Evolutionary conservation across 805 yeast genomes (phyloP).

Genomic region (Hanseniaspora thailandica): DNA sequence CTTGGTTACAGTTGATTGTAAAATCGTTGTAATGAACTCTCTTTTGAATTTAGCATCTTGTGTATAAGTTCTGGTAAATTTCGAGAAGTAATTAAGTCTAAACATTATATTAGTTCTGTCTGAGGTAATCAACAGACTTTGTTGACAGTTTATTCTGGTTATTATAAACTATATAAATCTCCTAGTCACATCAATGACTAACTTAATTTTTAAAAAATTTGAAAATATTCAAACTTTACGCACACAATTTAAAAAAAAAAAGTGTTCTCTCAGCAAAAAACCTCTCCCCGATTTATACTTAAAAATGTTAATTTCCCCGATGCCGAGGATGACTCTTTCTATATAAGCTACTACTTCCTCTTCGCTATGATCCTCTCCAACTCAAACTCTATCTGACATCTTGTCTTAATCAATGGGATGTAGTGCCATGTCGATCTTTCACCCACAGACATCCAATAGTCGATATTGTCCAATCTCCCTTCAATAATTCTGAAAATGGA

Average conservation of each 20-base stretch:
- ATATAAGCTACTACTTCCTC: conserved; percentile 18
- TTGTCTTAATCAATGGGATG: conserved; percentile 67
- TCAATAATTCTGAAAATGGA: conserved; percentile 69
- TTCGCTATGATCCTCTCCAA: conserved; percentile 56
- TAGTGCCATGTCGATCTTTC: conserved; percentile 91
- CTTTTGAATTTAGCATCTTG: conserved; percentile 36
- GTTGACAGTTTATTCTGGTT: too few species aligned
- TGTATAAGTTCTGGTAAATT: conserved; percentile 12
- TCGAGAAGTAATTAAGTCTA: neutral
- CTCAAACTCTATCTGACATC: conserved; percentile 83
- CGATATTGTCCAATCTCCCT: conserved; percentile 64
- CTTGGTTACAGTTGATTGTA: conserved; percentile 84
- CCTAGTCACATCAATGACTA: too few species aligned
- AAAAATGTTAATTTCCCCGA: too few species aligned
- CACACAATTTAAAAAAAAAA: too few species aligned
- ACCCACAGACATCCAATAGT: conserved; percentile 83
- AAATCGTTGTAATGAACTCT: conserved; percentile 68
- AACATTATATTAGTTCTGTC: neutral
- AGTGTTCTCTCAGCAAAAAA: too few species aligned
- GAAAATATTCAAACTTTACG: too few species aligned
- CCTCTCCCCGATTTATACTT: too few species aligned
- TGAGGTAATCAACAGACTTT: neutral
- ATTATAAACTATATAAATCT: too few species aligned
- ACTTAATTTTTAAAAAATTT: too few species aligned
- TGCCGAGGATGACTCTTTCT: too few species aligned